Base-by-base conservation (phyloP, 192 early-diverging fungal genomes). In the Rhizophagus clarus region DNA sequence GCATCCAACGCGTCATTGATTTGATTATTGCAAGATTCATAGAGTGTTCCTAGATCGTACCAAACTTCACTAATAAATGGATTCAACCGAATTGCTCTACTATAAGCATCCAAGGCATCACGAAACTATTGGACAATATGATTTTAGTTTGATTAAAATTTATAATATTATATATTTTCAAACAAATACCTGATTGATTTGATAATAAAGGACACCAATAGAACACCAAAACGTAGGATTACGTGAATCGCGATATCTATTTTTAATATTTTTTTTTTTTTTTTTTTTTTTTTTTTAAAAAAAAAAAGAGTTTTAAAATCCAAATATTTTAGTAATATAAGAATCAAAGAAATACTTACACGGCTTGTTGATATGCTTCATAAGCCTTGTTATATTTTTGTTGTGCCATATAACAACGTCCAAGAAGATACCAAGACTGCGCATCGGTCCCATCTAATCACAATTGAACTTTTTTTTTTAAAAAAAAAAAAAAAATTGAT, bases 181-280 rank as follows among this genome's bases (percentile, higher is more conserved):
- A n/a, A 12, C 6, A 40, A 31, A 34, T 83, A 89, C 88, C 74
- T 96, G 95, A 73, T 93, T 96, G 73, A 98, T 97, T 81, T 98
- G 95, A 87, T 94, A 99, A 81, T 99, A 99, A 6, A 99, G 85
- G 0, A 98, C 96, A 68, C 98, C 98, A 80, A 99, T 99, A 2
- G 97, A 98, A 84, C 96, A 98, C 98, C 98, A 99, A 82, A 98
- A 98, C 11, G 93, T 95, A 11, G 97, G 97, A 79, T 98, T 98
- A 67, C 92, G 91, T 17, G 92, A 93, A 84, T 99, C 97, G 47
- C 93, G 91, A 82, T 96, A 92, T 12, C 77, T 79, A 71, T 31
- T 1, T 60, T 32, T 5, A 37, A 42, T 11, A 66, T 12, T n/a
- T n/a, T n/a, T n/a, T n/a, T n/a, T n/a, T n/a, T n/a, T n/a, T n/a